Base-by-base conservation (phyloP, 257 asterid species). In the Solanum acaule region DNA sequence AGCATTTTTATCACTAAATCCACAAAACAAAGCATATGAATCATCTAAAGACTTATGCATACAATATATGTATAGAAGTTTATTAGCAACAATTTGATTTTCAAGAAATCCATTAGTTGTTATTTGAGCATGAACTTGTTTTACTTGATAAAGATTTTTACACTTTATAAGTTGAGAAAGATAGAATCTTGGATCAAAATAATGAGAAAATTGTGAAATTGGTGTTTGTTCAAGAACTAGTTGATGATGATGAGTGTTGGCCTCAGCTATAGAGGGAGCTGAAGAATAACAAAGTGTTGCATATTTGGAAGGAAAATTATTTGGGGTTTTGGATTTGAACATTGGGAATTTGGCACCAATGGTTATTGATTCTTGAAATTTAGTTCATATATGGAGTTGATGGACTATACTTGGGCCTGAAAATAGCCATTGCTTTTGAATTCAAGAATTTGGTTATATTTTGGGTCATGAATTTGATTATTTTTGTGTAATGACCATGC, bases 11-110 rank as follows among this genome's bases (percentile, higher is more conserved):
- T 81, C 91, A 27, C 34, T 23, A 27, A 93, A 87, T 49, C 91
- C 86, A 40, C 87, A 83, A 75, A 94, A 94, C 90, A 94, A 86
- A 6, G 90, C 84, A 81, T 77, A 83, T 23, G 95, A 94, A 87
- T 90, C 89, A 33, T 83, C 33, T 27, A 93, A 37, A 79, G 87
- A 92, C 78, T 88, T 90, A 38, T 85, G 88, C 73, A 72, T 29
- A 35, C 92, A 87, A 72, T 94, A 93, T 27, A 73, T 20, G 72
- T 91, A 88, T 84, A 94, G 93, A 77, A 91, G 83, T 25, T 90
- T 93, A 83, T 93, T 94, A 35, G 89, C 90, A 35, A 90, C 56
- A n/a, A 70, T 33, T 38, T 85, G 90, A 71, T 91, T 91, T 46
- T 76, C 73, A 63, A 89, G 46, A 82, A 90, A 44, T 1, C 95